Percentiles rank a stretch among this genome's conserved stretches.
Evolutionary conservation across 768 basidiomycete genomes (phyloP).

Genomic region (Leucosporidium yakuticum): DNA sequence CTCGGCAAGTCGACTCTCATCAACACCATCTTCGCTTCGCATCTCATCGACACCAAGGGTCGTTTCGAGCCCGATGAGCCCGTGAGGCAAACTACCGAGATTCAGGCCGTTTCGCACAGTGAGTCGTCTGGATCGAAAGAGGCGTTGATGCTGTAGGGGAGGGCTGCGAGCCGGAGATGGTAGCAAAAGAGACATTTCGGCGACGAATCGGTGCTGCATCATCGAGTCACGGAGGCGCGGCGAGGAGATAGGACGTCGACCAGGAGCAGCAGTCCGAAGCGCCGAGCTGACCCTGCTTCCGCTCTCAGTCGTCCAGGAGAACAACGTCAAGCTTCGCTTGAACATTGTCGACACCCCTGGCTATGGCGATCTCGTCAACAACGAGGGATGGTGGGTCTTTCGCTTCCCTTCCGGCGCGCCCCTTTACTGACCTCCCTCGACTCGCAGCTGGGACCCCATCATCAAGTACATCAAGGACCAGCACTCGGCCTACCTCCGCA

Average conservation of each 20-base stretch:
- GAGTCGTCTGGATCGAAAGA: constrained; percentile 40
- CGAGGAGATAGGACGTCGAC: background rate
- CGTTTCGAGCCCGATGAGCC: constrained; percentile 79
- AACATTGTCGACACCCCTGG: constrained; percentile 99
- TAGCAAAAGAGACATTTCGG: too few species aligned
- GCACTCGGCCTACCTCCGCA: constrained; percentile 95
- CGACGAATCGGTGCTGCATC: too few species aligned
- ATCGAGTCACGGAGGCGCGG: background rate
- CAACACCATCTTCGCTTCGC: constrained; percentile 98
- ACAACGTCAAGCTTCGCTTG: constrained; percentile 84
- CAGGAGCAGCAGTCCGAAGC: background rate
- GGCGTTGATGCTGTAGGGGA: background rate
- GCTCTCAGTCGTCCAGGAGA: constrained; percentile 79
- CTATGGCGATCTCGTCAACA: constrained; percentile 97
- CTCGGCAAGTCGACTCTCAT: constrained; percentile 97
- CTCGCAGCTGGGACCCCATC: constrained; percentile 91
- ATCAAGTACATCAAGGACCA: constrained; percentile 99
- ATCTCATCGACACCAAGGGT: constrained; percentile 96
- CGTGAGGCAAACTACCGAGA: constrained; percentile 92
- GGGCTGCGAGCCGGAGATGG: background rate
- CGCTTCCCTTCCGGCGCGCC: background rate
- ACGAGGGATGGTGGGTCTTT: constrained; percentile 78
- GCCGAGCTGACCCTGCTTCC: background rate
- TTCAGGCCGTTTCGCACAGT: constrained; percentile 92
- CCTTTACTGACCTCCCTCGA: background rate